Evolutionary conservation across 495 filamentous ascomycete species (phyloP).

Genomic region (Penicillium goetzii): DNA sequence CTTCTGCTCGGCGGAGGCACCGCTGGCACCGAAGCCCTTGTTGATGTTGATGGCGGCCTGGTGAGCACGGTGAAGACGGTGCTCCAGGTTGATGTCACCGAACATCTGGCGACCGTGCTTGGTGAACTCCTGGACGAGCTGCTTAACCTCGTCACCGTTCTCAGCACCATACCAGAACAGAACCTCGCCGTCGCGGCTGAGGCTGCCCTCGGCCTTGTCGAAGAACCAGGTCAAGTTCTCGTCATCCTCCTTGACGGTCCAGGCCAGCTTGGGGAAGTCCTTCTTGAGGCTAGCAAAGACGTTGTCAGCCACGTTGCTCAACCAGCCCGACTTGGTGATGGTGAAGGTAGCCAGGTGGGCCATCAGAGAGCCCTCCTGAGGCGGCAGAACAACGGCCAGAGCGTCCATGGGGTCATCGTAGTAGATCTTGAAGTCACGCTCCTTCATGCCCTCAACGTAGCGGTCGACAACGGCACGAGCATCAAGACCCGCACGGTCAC

Average conservation of each 20-base stretch:
- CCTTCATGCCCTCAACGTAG: constrained; percentile 76
- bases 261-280: constrained; percentile 87
- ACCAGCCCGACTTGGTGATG: constrained; percentile 93
- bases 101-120: constrained; percentile 85
- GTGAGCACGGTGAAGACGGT: constrained; percentile 77
- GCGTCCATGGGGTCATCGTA: constrained; percentile 97
- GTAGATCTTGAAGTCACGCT: constrained; percentile 87
- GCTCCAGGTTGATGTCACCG: constrained; percentile 87
- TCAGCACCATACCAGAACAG: constrained; percentile 98
- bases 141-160: constrained; percentile 79
- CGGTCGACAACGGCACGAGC: constrained; percentile 82
- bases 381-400: constrained; percentile 86
- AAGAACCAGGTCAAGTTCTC: constrained; percentile 99
- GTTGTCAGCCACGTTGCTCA: constrained; percentile 97
- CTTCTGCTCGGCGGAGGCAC: constrained; percentile 60
- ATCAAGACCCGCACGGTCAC: constrained; percentile 85
- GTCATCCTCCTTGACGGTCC: constrained; percentile 96
- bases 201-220: constrained; percentile 92
- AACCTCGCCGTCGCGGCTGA: constrained; percentile 81
- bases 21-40: constrained; percentile 49
- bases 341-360: constrained; percentile 91
- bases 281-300: constrained; percentile 92
- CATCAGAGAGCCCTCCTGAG: constrained; percentile 53
- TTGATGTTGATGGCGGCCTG: constrained; percentile 62
- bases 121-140: constrained; percentile 86